Evolutionary conservation across 2,329 filamentous ascomycete genomes (phyloP).

Genomic region (Pestalotiopsis sp.): DNA sequence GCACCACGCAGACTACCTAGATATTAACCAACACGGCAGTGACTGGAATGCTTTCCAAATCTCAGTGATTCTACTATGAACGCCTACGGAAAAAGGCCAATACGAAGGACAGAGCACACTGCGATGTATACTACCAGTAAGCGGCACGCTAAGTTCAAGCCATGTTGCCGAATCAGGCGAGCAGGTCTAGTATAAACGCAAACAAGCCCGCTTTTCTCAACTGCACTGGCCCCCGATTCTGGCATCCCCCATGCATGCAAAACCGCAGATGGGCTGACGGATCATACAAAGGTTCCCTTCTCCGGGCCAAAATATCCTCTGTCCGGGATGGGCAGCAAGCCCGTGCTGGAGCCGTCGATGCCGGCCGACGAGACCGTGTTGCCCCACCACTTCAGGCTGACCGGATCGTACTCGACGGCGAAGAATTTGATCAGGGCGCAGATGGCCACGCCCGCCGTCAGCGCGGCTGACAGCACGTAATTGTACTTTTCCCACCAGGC

Average conservation of each 20-base stretch:
- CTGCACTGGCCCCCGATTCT: not conserved
- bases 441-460: slow-evolving; percentile 44
- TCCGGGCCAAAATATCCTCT: slow-evolving; percentile 13
- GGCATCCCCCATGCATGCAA: not conserved
- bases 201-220: not conserved
- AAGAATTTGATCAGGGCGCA: slow-evolving; percentile 46
- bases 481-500: slow-evolving; percentile 51
- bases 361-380: slow-evolving; percentile 26
- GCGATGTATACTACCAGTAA: not conserved
- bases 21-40: no score
- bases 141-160: not conserved
- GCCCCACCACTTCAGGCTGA: slow-evolving; percentile 44
- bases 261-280: not conserved
- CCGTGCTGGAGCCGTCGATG: slow-evolving; percentile 10
- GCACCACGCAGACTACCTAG: no score
- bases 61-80: no score
- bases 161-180: not conserved
- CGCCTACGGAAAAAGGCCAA: no score
- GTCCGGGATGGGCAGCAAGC: slow-evolving; percentile 7
- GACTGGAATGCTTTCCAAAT: no score
- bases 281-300: not conserved
- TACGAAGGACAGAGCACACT: no score
- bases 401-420: slow-evolving; percentile 39
- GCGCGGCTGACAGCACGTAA: slow-evolving; percentile 43
- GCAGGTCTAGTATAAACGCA: not conserved